These are phyloP conservation scores for Tetrapisispora taiwanensis DNA, from an alignment of 805 yeast genomes.

Conservation along the genomic window DNA sequence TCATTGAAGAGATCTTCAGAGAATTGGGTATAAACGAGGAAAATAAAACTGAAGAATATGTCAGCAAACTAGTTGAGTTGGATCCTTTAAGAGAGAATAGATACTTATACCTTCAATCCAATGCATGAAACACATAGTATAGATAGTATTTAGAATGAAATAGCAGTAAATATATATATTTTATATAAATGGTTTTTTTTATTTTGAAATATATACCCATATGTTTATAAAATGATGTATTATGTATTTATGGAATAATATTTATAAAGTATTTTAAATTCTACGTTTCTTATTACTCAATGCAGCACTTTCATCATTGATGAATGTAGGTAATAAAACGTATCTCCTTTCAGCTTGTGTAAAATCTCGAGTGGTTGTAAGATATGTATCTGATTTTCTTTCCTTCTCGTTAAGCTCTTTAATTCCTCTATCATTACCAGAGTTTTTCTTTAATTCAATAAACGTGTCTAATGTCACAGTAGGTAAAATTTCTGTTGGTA, in stretches of 20 bases:
- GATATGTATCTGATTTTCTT: slow-evolving; percentile 37
- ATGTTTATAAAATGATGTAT: slow-evolving; percentile 1
- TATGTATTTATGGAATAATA: not conserved
- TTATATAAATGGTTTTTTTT: no score
- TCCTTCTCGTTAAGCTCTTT: slow-evolving; percentile 21
- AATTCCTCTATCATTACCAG: slow-evolving; percentile 31
- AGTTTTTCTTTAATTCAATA: slow-evolving; percentile 36
- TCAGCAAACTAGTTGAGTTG: slow-evolving; percentile 37
- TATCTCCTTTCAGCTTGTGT: slow-evolving; percentile 41
- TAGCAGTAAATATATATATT: no score
- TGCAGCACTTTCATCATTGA: slow-evolving; percentile 11
- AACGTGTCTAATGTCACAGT: slow-evolving; percentile 26
- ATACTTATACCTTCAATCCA: slow-evolving; percentile 29
- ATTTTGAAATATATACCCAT: slow-evolving; percentile 14
- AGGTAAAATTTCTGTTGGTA: slow-evolving; percentile 20
- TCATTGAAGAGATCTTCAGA: slow-evolving; percentile 32
- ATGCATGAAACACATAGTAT: not conserved
- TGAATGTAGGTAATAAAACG: slow-evolving; percentile 29
- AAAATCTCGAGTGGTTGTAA: slow-evolving; percentile 30
- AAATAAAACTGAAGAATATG: slow-evolving; percentile 13
- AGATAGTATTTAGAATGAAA: no score
- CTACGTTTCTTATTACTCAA: not conserved
- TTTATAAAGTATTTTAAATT: not conserved
- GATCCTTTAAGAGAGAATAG: slow-evolving; percentile 61
- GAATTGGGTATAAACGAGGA: slow-evolving; percentile 26